Base-by-base conservation (phyloP, 2,329 filamentous ascomycete species). In the Amphichorda felina region DNA sequence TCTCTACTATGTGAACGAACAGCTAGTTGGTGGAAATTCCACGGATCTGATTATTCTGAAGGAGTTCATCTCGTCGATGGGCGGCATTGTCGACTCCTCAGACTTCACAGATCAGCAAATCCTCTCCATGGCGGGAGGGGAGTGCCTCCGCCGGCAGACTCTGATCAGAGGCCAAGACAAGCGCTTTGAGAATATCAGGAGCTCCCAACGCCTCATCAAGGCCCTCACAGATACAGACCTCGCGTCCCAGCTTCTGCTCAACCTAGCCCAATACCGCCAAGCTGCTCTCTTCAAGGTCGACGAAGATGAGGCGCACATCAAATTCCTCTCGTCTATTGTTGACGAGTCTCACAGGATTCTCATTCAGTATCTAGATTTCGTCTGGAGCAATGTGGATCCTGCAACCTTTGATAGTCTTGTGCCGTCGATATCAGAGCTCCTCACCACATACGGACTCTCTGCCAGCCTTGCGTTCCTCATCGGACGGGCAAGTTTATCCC, bases 31-130 rank as follows among this genome's bases (percentile, higher is more conserved):
- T 34, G 82, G 88, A 42, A 93, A 94, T 46, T 82, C 87, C 1
- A 93, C 84, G 8, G 88, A 96, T 54, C 68, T 98, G 24, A 85
- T 94, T 43, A 84, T 98, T 40, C 64, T 98, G 29, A 83, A 91
- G 51, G 86, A 96, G 50, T 72, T 98, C 40, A 82, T 96, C 35
- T 77, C 78, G 25, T 84, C 83, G 3, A 96, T 98, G 91, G 86
- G 85, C 14, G 93, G 93, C 31, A 88, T 98, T 40, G 79, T 89
- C 10, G 79, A 88, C 4, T 81, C 89, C 40, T 73, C 79, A 35
- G 85, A 88, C 50, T 89, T 94, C 50, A 95, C 85, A 21, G 89
- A 98, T 45, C 66, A 79, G 14, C 88, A 95, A 57, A 72, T 94
- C 19, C 66, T 84, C 42, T 87, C 85, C 11, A 87, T 98, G 75